Percentiles rank a stretch among this genome's conserved stretches.
Conservation (phyloP, 1,284 basidiomycete species). For the Ustilago bromivora region DNA sequence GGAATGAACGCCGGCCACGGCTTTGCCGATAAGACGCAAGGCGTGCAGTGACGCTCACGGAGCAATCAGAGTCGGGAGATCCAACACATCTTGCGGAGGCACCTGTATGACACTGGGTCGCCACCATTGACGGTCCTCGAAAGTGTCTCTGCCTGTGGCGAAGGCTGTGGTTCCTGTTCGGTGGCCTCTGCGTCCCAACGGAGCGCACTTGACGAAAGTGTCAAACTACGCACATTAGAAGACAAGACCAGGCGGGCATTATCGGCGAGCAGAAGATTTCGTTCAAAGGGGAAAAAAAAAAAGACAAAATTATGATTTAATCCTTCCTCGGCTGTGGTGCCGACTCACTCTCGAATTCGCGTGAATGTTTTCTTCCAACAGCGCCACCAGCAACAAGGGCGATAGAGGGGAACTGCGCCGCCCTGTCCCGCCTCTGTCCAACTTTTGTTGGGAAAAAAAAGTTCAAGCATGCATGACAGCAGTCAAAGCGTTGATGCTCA, state of each 20-base stretch:
- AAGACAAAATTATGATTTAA: conserved; percentile 3
- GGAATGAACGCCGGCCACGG: not conserved
- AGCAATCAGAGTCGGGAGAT: not conserved
- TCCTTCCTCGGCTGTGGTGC: conserved; percentile 1
- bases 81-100: not conserved
- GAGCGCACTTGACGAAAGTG: conserved; percentile 1
- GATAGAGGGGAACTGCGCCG: not conserved
- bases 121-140: not conserved
- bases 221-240: not conserved
- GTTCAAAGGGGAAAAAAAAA: not conserved
- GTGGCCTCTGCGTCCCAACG: not conserved
- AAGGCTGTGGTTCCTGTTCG: not conserved
- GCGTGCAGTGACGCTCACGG: no score
- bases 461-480: no score
- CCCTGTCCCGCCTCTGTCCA: no score
- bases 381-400: no score
- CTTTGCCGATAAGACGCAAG: not conserved
- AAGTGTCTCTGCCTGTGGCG: not conserved
- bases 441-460: no score
- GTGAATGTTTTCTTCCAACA: not conserved
- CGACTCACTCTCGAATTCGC: not conserved
- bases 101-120: not conserved
- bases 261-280: not conserved
- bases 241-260: not conserved
- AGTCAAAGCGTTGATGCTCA: no score